These are phyloP conservation scores for Tolypocladium tropicale DNA, from an alignment of 2,329 filamentous ascomycete species.

Conservation along the genomic window DNA sequence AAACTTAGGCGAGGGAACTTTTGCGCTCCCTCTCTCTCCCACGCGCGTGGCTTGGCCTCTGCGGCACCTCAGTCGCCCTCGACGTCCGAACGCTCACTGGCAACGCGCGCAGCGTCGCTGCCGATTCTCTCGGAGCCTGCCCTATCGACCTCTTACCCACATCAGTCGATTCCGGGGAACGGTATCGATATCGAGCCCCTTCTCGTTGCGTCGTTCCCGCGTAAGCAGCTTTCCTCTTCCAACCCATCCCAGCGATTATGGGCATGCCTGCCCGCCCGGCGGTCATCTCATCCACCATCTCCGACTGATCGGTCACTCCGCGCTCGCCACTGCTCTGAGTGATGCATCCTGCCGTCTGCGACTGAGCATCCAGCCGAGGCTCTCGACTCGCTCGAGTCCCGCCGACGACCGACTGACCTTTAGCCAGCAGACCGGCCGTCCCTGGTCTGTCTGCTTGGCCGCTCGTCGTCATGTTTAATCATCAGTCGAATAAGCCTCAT, in stretches of 20 bases:
- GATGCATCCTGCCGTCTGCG: constrained; percentile 24
- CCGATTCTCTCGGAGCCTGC: constrained; percentile 5
- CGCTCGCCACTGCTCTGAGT: constrained; percentile 23
- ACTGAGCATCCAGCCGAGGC: constrained; percentile 24
- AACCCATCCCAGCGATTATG: constrained; percentile 20
- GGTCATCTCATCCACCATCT: constrained; percentile 20
- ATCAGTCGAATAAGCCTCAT: constrained; percentile 20
- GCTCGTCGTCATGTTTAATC: constrained; percentile 27
- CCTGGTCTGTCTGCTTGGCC: constrained; percentile 19
- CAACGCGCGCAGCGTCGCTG: constrained; percentile 2
- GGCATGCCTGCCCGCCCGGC: constrained; percentile 22
- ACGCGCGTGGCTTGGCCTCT: constrained; percentile 23
- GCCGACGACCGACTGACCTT: constrained; percentile 23
- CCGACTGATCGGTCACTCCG: constrained; percentile 19
- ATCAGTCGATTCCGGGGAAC: constrained; percentile 11
- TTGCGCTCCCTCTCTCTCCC: constrained; percentile 23
- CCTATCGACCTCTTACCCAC: constrained; percentile 11
- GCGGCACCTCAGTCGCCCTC: constrained; percentile 5
- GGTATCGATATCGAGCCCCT: constrained; percentile 7
- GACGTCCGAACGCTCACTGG: neutral
- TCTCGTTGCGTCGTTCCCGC: constrained; percentile 6
- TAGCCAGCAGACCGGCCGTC: constrained; percentile 22
- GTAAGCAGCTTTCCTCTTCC: constrained; percentile 14
- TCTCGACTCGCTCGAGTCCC: constrained; percentile 27
- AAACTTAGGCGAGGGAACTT: constrained; percentile 29